phyloP scores from a whole-genome alignment of 352 stramenopile genomes.

The Globisporangium takayamanum region DNA sequence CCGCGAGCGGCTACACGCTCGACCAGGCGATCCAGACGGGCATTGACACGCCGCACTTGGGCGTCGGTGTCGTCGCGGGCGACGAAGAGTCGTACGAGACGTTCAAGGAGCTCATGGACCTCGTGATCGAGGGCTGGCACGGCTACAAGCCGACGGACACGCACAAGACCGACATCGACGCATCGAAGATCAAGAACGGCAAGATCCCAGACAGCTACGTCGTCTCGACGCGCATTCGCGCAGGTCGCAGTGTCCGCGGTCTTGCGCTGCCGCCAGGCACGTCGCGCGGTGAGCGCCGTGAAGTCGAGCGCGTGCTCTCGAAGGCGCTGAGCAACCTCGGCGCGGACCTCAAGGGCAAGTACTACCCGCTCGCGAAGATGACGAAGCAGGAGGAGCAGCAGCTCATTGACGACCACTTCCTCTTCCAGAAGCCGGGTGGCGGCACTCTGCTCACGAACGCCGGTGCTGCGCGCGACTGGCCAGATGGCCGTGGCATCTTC shows the following conservation, averaged over 20 bases:
- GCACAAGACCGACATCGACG: conserved; percentile 80
- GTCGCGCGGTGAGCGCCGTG: conserved; percentile 68
- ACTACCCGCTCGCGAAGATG: conserved; percentile 87
- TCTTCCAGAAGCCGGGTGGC: conserved; percentile 92
- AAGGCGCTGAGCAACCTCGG: conserved; percentile 65
- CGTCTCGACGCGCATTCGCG: conserved; percentile 88
- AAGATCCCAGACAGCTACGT: conserved; percentile 83
- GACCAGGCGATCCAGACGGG: conserved; percentile 84
- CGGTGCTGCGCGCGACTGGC: conserved; percentile 90
- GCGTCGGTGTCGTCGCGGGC: conserved; percentile 77
- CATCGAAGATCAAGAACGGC: conserved; percentile 60
- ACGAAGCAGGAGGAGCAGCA: conserved; percentile 89
- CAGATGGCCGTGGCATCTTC: conserved; percentile 90
- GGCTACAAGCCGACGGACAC: conserved; percentile 74
- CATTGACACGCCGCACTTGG: conserved; percentile 75
- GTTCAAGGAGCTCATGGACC: conserved; percentile 84
- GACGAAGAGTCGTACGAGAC: conserved; percentile 78
- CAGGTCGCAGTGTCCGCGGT: conserved; percentile 86
- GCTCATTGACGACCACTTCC: conserved; percentile 87
- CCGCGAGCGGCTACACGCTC: conserved; percentile 72
- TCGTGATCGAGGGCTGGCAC: conserved; percentile 84
- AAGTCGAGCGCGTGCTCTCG: conserved; percentile 82
- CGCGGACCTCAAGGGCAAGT: conserved; percentile 82
- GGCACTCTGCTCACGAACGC: conserved; percentile 78
- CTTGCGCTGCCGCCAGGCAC: conserved; percentile 86